Evolutionary conservation across 148 eudicot species (phyloP), one percentile per base, ranked within the genome.

Genomic region (Rhododendron ovatum): DNA sequence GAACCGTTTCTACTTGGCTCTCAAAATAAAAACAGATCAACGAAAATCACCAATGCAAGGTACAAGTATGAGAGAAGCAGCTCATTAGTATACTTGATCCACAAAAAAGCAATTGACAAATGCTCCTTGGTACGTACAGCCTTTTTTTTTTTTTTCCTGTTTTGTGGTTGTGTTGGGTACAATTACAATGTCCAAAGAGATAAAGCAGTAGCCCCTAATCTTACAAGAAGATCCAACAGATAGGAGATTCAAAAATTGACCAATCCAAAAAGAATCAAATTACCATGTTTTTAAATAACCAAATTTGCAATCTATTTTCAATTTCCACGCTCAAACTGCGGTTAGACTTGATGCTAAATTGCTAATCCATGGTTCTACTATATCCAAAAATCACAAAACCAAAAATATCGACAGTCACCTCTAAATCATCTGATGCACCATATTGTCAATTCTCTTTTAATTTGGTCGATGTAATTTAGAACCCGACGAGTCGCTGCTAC

Each of bases 211-310:
- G 30, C 3, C 59, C 59, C 41, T 48, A 22, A 28, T 43, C 57
- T 15, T 47, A 43, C 48, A 41, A 6, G 45, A 41, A 78, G 57
- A 61, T 45, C 24, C 84, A 41, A 82, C n/a, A 30, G 53, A 24
- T 48, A 10, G 26, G 84, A 65, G 24, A 69, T 24, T 26, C 78
- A 47, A 18, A 67, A 22, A 45, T 69, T 83, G 45, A 83, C 59
- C n/a, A 28, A 48, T 67, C 45, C 11, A 22, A 55, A 59, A 39
- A 35, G 13, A 47, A 74, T 37, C 84, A 74, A 73, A 17, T 39
- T 74, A 86, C 69, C 73, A 43, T 86, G 88, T 76, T 83, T 13
- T 51, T 6, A 39, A 39, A 39, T 41, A 41, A 41, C 59, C 80
- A 15, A 22, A 39, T 11, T 67, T 81, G 20, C 33, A 51, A 50